Percentiles rank a stretch among this genome's conserved stretches.
Evolutionary conservation across 2,329 filamentous ascomycete genomes (phyloP).

Genomic region (Cladosporium austrohemisphaericum): DNA sequence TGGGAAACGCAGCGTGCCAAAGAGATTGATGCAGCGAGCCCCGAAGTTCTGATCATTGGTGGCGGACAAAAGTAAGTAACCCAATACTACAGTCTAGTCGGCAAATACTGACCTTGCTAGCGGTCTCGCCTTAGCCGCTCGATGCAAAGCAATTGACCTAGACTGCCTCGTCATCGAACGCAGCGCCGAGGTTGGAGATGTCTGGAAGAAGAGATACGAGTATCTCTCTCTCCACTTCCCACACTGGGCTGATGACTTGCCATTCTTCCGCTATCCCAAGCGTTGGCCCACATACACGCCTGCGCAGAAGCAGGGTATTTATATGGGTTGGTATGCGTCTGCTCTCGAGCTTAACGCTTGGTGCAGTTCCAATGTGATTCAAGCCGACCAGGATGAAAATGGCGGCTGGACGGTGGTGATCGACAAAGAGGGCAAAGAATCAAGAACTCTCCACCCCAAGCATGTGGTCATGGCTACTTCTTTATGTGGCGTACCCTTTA

Average conservation of each 20-base stretch:
- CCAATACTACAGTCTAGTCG: neutral
- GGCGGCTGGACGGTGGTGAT: conserved; percentile 56
- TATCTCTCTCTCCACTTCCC: neutral
- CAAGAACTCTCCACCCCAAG: conserved; percentile 57
- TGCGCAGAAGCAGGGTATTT: conserved; percentile 43
- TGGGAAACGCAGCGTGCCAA: conserved; percentile 8
- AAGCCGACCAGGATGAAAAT: conserved; percentile 47
- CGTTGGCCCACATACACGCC: neutral
- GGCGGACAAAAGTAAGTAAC: conserved; percentile 30
- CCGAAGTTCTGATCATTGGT: conserved; percentile 56
- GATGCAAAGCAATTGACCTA: conserved; percentile 39
- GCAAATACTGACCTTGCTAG: neutral
- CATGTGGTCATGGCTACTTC: conserved; percentile 67
- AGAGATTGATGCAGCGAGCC: conserved; percentile 43
- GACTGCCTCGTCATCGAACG: conserved; percentile 45
- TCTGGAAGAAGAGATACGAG: conserved; percentile 49
- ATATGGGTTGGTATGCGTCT: conserved; percentile 57
- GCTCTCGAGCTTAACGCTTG: conserved; percentile 67
- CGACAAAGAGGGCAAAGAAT: conserved; percentile 37
- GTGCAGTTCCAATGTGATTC: conserved; percentile 51
- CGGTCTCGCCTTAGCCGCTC: conserved; percentile 35
- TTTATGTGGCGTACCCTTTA: conserved; percentile 62
- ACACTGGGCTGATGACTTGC: neutral
- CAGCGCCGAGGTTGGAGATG: conserved; percentile 46
- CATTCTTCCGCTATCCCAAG: neutral